Conservation (phyloP, 2,329 filamentous ascomycete genomes). For the Teratosphaeria epicoccoides region DNA sequence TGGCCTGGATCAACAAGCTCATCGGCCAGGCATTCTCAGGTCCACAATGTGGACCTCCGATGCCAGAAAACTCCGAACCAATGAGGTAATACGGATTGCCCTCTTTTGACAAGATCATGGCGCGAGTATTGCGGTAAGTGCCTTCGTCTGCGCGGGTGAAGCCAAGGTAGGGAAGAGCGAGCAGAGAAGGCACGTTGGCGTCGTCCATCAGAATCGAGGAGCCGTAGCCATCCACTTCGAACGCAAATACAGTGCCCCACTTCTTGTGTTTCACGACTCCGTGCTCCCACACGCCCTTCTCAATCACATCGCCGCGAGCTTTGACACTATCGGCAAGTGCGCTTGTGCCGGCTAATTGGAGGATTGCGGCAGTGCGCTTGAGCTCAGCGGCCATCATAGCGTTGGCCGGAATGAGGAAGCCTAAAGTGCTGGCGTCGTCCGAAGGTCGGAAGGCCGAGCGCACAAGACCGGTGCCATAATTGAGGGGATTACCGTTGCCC, state of each 20-base stretch:
- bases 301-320: conserved; percentile 53
- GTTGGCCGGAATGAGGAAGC: conserved; percentile 91
- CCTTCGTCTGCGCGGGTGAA: conserved; percentile 56
- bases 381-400: conserved; percentile 93
- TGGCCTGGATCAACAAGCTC: conserved; percentile 82
- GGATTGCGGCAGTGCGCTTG: conserved; percentile 57
- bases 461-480: conserved; percentile 70
- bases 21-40: conserved; percentile 93
- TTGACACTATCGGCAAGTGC: conserved; percentile 40
- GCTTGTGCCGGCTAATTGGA: conserved; percentile 50
- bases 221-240: conserved; percentile 79
- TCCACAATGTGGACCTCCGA: conserved; percentile 77
- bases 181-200: conserved; percentile 72
- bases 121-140: conserved; percentile 80
- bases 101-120: conserved; percentile 61
- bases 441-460: conserved; percentile 89
- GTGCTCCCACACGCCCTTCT: conserved; percentile 71
- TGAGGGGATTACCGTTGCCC: conserved; percentile 86
- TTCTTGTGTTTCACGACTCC: conserved; percentile 66
- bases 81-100: conserved; percentile 84
- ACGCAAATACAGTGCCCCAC: conserved; percentile 72
- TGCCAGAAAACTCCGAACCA: conserved; percentile 69
- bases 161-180: conserved; percentile 68
- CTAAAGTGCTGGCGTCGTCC: conserved; percentile 87
- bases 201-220: conserved; percentile 80